Conservation (phyloP, 345 rosid species). For the Anacardium occidentale region DNA sequence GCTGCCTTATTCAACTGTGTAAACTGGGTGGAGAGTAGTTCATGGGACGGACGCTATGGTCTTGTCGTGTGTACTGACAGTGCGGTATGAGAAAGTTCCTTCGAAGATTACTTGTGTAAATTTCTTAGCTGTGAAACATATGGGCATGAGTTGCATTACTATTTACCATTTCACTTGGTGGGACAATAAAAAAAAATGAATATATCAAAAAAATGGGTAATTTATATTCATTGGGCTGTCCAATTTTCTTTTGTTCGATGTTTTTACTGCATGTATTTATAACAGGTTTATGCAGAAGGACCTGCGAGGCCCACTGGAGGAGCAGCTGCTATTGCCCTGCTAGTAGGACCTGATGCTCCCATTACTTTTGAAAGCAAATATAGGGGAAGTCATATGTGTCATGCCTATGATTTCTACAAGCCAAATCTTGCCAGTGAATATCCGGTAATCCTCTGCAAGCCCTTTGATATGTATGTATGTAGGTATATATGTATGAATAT, state of each 20-base stretch:
- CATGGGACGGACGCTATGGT: conserved; percentile 99
- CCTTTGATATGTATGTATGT: not conserved
- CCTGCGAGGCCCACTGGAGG: conserved; percentile 99
- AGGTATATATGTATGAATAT: not conserved
- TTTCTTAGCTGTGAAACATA: not conserved
- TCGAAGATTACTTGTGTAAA: not conserved
- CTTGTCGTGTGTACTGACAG: conserved; percentile 96
- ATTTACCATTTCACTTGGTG: conserved; percentile 2
- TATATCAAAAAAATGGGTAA: not conserved
- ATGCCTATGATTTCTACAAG: conserved; percentile 98
- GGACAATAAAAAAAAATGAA: not conserved
- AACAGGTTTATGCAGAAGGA: conserved; percentile 99
- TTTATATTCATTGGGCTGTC: not conserved
- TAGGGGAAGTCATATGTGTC: conserved; percentile 95
- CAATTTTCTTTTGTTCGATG: conserved; percentile 4
- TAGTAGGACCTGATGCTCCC: conserved; percentile 94
- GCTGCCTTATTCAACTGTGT: conserved; percentile 97
- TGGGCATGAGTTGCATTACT: conserved; percentile 11
- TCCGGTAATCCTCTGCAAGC: conserved; percentile 54
- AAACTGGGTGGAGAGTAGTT: conserved; percentile 97
- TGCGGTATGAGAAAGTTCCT: conserved; percentile 61
- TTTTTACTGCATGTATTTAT: conserved; percentile 18
- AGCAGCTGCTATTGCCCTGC: conserved; percentile 93
- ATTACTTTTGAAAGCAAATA: conserved; percentile 88
- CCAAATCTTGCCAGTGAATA: conserved; percentile 99